Base-by-base conservation (phyloP, 2,329 filamentous ascomycete species). In the Rasamsonia emersonii region DNA sequence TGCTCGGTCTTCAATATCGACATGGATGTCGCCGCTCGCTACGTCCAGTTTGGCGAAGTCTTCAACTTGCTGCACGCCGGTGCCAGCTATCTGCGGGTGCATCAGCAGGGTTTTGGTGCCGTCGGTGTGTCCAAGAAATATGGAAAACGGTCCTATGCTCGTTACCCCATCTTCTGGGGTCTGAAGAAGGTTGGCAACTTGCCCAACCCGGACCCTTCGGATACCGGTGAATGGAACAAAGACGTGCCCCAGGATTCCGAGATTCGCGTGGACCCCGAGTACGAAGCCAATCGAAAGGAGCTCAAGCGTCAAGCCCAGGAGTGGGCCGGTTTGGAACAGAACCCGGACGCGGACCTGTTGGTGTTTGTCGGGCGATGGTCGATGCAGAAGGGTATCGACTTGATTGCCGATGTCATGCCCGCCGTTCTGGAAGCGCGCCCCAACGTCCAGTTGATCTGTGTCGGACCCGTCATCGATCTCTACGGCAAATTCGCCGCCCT, bases 281-380 rank as follows among this genome's bases (percentile, higher is more conserved):
- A 70, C 33, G 77, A 81, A 49, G 59, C 62, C 35, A 57, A 60
- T 20, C 59, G 76, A 43, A 67, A 57, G 3, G 67, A 67, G 4
- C 56, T 78, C 14, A 71, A 72, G 35, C 64, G 67, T 6, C 74
- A 80, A 50, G 75, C 77, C 13, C 77, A 81, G 45, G 70, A 77
- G 54, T 82, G 77, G 77, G 77, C 77, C 25, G 74, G 73, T 9
- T 62, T 82, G 2, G 63, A 77, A 3, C 65, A 75, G 32, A 68
- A 76, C 41, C 69, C 75, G 2, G 63, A 74, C 23, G 76, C 77
- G 2, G 75, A 81, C 36, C 62, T 82, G 6, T 70, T 81, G 40
- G 77, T 81, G 6, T 82, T 82, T 43, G 77, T 81, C 26, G 77
- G 77, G 36, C 70, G 77, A 40, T 82, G 77, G 77, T 77, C 71